Conservation (phyloP, 1,284 basidiomycete species). For the Hypsizygus ulmarius region DNA sequence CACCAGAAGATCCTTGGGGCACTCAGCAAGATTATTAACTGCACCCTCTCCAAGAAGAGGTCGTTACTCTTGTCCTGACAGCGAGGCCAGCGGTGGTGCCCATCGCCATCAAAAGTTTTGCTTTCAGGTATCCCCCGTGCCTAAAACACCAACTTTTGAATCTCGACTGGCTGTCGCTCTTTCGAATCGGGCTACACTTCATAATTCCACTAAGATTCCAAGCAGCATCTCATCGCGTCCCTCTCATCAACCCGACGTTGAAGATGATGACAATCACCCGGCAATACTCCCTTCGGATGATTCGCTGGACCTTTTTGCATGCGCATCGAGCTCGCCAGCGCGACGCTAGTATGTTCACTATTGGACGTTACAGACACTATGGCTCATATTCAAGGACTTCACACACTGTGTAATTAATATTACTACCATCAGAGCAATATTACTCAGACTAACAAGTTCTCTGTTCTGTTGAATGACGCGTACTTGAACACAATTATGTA, state of each 20-base stretch:
- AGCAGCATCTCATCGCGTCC: neutral
- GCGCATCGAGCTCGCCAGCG: slow-evolving; percentile 29
- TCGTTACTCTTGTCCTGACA: too few species aligned
- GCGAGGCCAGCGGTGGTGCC: neutral
- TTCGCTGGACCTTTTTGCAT: slow-evolving; percentile 49
- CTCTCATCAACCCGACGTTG: neutral
- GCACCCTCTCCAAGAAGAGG: too few species aligned
- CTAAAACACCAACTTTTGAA: slow-evolving; percentile 30
- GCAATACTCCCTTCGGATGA: slow-evolving; percentile 43
- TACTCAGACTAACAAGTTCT: too few species aligned
- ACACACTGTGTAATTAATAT: too few species aligned
- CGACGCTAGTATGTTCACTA: too few species aligned
- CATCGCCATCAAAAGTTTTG: neutral
- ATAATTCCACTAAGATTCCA: slow-evolving; percentile 12
- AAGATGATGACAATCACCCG: slow-evolving; percentile 1
- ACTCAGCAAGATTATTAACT: too few species aligned
- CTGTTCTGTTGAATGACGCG: too few species aligned
- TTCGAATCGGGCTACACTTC: slow-evolving; percentile 38
- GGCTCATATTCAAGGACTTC: too few species aligned
- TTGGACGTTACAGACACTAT: too few species aligned
- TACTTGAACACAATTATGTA: too few species aligned
- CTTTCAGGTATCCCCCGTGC: neutral
- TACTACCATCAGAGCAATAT: too few species aligned
- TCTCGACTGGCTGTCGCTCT: slow-evolving; percentile 46
- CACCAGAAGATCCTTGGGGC: too few species aligned